Evolutionary conservation across 768 basidiomycete genomes (phyloP).

Genomic region (Infundibulicybe gibba): DNA sequence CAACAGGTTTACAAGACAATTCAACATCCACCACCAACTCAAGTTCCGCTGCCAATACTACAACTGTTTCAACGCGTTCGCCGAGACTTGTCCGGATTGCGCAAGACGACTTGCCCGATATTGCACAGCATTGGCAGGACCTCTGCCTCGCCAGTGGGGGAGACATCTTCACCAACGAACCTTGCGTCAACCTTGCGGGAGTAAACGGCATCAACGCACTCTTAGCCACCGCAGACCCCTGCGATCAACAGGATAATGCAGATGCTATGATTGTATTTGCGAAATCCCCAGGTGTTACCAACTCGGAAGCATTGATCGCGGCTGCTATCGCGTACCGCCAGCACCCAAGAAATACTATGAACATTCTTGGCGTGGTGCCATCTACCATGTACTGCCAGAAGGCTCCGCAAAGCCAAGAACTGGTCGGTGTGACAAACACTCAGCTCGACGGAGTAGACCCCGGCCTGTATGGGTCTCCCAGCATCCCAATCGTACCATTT

Average conservation of each 20-base stretch:
- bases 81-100: constrained; percentile 11
- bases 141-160: constrained; percentile 40
- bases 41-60: constrained; percentile 9
- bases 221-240: constrained; percentile 39
- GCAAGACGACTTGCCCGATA: constrained; percentile 29
- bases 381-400: constrained; percentile 43
- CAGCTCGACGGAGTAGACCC: constrained; percentile 39
- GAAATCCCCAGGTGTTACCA: constrained; percentile 36
- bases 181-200: constrained; percentile 40
- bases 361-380: constrained; percentile 37
- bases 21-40: constrained; percentile 3
- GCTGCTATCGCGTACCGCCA: constrained; percentile 38
- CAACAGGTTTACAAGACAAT: background rate
- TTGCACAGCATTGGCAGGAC: constrained; percentile 39
- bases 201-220: constrained; percentile 38
- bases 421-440: constrained; percentile 34
- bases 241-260: constrained; percentile 45
- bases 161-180: constrained; percentile 33
- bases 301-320: constrained; percentile 34
- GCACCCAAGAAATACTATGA: constrained; percentile 39
- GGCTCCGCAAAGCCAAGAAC: constrained; percentile 36
- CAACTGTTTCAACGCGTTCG: constrained; percentile 4
- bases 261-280: constrained; percentile 51
- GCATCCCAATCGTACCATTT: constrained; percentile 36
- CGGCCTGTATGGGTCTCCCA: constrained; percentile 39